Base-by-base conservation (phyloP, 2,329 filamentous ascomycete species). In the Alternaria conjuncta region DNA sequence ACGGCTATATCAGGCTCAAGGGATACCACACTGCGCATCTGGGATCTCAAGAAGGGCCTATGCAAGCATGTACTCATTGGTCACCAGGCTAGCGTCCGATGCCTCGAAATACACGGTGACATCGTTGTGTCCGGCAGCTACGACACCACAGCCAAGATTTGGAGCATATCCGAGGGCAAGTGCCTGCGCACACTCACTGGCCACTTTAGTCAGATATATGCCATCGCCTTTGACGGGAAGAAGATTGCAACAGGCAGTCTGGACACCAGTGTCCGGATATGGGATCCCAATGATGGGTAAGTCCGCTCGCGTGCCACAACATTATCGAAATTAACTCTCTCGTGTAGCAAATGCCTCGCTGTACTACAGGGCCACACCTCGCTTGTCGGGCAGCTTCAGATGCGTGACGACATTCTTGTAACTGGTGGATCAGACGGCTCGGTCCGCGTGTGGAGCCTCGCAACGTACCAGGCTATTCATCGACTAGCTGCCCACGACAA, bases 201-300 rank as follows among this genome's bases (percentile, higher is more conserved):
- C 0, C 96, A 99, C 81, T 99, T 97, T 82, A 98, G 95, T 78
- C 96, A 99, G 78, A 99, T 99, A 62, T 99, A 99, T 78, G 96
- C 96, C 20, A 97, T 99, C 77, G 96, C 96, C 1, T 99, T 98
- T 80, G 96, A 99, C 78, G 96, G 96, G 43, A 90, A 90, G 71
- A 88, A 94, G 67, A 94, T 99, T 61, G 95, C 96, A 36, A 99
- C 96, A 10, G 96, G 96, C 55, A 97, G 94, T 79, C 84, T 99
- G 65, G 96, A 99, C 81, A 99, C 96, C 4, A 97, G 95, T 72
- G 95, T 99, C 25, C 87, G 96, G 68, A 96, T 99, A 66, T 99
- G 96, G 96, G 94, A 99, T 83, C 93, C 93, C 25, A 88, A 86
- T 54, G 93, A 93, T 72, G 94, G 94, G 90, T 92, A 84, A 82